Percentiles rank a stretch among this genome's conserved stretches.
phyloP scores from a whole-genome alignment of 345 rosid genomes.

The Microthlaspi erraticum region DNA sequence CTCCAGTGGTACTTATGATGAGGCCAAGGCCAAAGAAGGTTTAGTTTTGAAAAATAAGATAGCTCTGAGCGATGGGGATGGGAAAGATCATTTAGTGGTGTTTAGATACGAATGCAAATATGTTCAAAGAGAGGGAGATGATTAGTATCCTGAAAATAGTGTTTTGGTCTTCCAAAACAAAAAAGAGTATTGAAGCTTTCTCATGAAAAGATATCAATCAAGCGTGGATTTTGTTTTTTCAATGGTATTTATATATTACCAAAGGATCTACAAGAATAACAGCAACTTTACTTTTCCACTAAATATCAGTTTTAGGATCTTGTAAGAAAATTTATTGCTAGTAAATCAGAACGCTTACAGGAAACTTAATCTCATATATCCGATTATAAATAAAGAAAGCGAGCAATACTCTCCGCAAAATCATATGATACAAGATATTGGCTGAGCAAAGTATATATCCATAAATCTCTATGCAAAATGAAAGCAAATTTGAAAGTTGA shows the following conservation, averaged over 20 bases:
- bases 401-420: neutral
- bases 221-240: neutral
- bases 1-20: too few species aligned
- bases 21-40: too few species aligned
- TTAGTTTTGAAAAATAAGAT: too few species aligned
- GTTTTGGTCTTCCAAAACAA: neutral
- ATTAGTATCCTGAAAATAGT: too few species aligned
- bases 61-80: too few species aligned
- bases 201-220: neutral
- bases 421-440: neutral
- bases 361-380: neutral
- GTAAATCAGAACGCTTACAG: neutral
- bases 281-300: neutral
- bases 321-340: neutral
- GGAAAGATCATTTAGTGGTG: too few species aligned
- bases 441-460: neutral
- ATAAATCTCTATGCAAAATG: neutral
- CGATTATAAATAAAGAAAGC: neutral
- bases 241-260: too few species aligned
- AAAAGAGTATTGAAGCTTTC: neutral
- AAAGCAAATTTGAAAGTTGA: conserved; percentile 6
- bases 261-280: neutral
- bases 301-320: neutral
- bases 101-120: too few species aligned
- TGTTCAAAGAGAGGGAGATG: too few species aligned